Conservation (phyloP, 495 filamentous ascomycete genomes). For the Aspergillus indologenus region DNA sequence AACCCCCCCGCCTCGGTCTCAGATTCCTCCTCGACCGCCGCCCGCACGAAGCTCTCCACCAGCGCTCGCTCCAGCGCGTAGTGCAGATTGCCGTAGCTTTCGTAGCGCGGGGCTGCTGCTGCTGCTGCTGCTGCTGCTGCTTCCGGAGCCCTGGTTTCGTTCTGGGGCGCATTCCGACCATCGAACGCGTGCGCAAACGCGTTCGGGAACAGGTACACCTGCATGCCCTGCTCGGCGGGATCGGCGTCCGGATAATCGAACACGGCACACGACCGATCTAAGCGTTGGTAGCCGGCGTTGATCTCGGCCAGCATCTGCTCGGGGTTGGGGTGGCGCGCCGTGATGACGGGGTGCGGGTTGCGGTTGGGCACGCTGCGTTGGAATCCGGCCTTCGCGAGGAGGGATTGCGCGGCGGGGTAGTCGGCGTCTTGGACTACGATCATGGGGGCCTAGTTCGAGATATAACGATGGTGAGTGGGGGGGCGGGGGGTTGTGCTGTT, state of each 20-base stretch:
- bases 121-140: constrained; percentile 9
- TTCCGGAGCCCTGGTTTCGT: too few relatives aligned
- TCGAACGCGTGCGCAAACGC: constrained; percentile 13
- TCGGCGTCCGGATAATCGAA: constrained; percentile 20
- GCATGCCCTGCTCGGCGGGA: constrained; percentile 12
- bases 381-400: constrained; percentile 21
- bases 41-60: constrained; percentile 6
- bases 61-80: constrained; percentile 14
- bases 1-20: constrained; percentile 3
- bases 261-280: constrained; percentile 19
- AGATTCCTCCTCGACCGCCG: constrained; percentile 7
- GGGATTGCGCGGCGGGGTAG: constrained; percentile 18
- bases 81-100: constrained; percentile 17
- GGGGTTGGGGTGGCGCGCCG: constrained; percentile 19
- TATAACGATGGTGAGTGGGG: too few relatives aligned
- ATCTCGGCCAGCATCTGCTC: constrained; percentile 18
- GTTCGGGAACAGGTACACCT: constrained; percentile 22
- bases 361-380: constrained; percentile 18
- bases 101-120: constrained; percentile 9
- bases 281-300: constrained; percentile 22
- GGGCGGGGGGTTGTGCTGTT: too few relatives aligned
- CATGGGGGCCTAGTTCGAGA: constrained; percentile 19
- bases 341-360: constrained; percentile 18
- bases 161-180: background rate
- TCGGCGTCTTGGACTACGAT: constrained; percentile 26